Evolutionary conservation across 345 rosid species (phyloP).

Genomic region (Syzygium jambos): DNA sequence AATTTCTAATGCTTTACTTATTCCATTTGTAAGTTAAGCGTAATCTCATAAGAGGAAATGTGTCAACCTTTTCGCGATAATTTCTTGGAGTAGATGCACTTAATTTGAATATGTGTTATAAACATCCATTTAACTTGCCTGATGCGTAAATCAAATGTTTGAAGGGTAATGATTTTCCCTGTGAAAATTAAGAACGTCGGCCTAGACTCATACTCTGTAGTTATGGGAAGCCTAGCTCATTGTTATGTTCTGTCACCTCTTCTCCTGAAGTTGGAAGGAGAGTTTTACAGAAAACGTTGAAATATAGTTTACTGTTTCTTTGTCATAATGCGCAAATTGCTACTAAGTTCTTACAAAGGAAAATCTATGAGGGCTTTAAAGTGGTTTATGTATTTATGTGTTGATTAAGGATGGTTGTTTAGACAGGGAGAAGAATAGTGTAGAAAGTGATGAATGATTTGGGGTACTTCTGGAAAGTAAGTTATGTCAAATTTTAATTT

Average conservation of each 20-base stretch:
- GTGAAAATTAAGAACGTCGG: neutral
- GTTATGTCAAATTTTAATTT: conserved; percentile 10
- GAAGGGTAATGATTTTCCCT: neutral
- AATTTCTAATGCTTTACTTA: no score
- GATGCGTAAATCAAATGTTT: neutral
- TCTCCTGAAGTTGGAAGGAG: neutral
- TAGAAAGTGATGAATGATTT: neutral
- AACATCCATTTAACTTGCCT: neutral
- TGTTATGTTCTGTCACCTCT: neutral
- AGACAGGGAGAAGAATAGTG: neutral
- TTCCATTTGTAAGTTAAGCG: neutral
- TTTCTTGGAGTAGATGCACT: neutral
- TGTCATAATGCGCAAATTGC: neutral
- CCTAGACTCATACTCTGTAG: neutral
- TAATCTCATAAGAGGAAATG: neutral
- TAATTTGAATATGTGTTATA: neutral
- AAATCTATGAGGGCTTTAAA: neutral
- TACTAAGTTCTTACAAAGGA: neutral
- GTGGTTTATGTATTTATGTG: neutral
- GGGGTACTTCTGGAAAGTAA: conserved; percentile 28
- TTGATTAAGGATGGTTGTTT: neutral
- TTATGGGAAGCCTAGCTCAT: neutral
- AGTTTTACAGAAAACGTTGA: neutral
- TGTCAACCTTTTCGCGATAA: neutral
- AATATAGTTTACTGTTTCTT: neutral